Evolutionary conservation across 225 moss, liverwort and hornwort genomes (phyloP).

Genomic region (Lunularia cruciata): DNA sequence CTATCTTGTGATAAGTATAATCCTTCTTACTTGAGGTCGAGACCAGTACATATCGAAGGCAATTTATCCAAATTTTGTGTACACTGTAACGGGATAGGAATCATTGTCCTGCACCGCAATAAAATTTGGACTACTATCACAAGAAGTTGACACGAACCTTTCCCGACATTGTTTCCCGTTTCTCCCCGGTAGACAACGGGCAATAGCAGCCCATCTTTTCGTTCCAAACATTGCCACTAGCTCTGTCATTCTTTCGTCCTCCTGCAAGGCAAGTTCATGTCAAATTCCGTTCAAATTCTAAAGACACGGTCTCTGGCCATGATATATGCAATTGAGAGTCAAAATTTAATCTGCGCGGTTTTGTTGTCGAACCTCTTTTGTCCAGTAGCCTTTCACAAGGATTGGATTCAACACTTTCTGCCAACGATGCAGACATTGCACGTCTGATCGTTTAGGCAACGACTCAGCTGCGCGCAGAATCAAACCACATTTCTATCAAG

Average conservation of each 20-base stretch:
- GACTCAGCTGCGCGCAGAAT: slow-evolving; percentile 27
- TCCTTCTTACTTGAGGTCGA: too few relatives aligned
- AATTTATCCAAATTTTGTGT: too few relatives aligned
- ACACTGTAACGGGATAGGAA: too few relatives aligned
- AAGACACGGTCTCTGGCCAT: background rate
- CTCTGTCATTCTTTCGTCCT: slow-evolving; percentile 42
- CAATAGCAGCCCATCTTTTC: slow-evolving; percentile 54
- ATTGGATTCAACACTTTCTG: slow-evolving; percentile 91
- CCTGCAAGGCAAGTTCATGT: slow-evolving; percentile 24
- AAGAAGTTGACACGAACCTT: slow-evolving; percentile 25
- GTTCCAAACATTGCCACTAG: slow-evolving; percentile 40
- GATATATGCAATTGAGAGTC: too few relatives aligned
- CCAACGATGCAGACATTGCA: slow-evolving; percentile 90
- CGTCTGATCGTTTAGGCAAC: slow-evolving; percentile 67
- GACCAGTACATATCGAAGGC: too few relatives aligned
- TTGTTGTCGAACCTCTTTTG: slow-evolving; percentile 46
- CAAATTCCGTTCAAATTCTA: background rate
- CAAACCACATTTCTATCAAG: background rate
- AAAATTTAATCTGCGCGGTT: background rate
- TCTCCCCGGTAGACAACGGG: slow-evolving; percentile 43
- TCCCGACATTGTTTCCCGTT: slow-evolving; percentile 55
- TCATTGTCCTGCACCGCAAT: too few relatives aligned
- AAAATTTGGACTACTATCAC: too few relatives aligned
- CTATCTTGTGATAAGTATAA: too few relatives aligned
- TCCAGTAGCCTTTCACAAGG: slow-evolving; percentile 93